Base-by-base conservation (phyloP, 148 eudicot genomes). In the Simmondsia chinensis region DNA sequence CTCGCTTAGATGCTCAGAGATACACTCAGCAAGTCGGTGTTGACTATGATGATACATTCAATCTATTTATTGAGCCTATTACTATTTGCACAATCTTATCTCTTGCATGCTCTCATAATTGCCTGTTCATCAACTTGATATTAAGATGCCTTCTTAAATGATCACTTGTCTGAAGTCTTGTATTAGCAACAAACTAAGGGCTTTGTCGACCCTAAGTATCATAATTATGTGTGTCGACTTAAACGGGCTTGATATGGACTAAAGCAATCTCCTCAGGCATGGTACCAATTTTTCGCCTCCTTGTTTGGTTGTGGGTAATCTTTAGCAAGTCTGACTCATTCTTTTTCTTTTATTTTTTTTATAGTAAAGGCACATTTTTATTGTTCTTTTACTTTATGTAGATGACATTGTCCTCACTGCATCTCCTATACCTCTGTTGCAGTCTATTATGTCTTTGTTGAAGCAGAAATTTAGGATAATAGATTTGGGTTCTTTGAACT, bases 101-200 rank as follows among this genome's bases (percentile, higher is more conserved):
- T 30, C 10, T 34, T 21, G 19, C 42, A 7, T 2, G 15, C 18
- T 33, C 31, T 4, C 9, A 6, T 0, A 1, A 13, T 0, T 49
- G 54, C 9, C 28, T 9, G 13, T 46, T n/a, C 54, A 49, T 9
- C 40, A 48, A n/a, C 16, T 48, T 3, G 39, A 48, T 12, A 28
- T 48, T 9, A 20, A 48, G 8, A 48, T 31, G 9, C 29, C 32
- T 50, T 10, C 22, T n/a, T 50, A 1, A 42, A 50, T 10, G 45
- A 24, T 9, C 9, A 10, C 3, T 12, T 53, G 3, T 0, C 7
- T 1, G 38, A 53, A 10, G 38, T 29, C 0, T 36, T 53, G 0
- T 53, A 53, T 12, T 12, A 15, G 17, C n/a, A 39, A 3, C 57
- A 53, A 19, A 8, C 57, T 2, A 24, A 27, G 1, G 47, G 47